phyloP scores from a whole-genome alignment of 2,329 filamentous ascomycete species.

The Torrubiellomyces zombiae region DNA sequence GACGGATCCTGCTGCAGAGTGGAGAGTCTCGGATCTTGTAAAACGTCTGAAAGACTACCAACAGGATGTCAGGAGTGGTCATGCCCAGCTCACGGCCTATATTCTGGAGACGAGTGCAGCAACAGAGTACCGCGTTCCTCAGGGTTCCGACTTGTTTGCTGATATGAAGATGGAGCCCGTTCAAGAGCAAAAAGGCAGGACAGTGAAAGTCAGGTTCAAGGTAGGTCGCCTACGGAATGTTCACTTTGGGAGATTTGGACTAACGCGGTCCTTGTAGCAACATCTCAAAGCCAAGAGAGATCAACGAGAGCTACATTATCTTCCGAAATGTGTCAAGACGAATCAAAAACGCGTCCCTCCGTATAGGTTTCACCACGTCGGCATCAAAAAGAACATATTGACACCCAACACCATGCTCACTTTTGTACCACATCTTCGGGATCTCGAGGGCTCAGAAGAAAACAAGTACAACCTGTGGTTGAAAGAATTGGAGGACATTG shows the following conservation, averaged over 20 bases:
- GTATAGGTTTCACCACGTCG: slow-evolving; percentile 43
- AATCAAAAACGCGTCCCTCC: slow-evolving; percentile 35
- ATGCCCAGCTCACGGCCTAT: slow-evolving; percentile 27
- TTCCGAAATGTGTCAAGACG: slow-evolving; percentile 29
- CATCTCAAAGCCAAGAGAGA: slow-evolving; percentile 27
- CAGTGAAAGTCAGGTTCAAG: slow-evolving; percentile 35
- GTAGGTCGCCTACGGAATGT: slow-evolving; percentile 12
- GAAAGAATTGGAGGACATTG: slow-evolving; percentile 38
- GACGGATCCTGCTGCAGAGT: slow-evolving; percentile 14
- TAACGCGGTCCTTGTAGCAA: slow-evolving; percentile 17
- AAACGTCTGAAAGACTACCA: slow-evolving; percentile 21
- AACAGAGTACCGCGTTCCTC: slow-evolving; percentile 20
- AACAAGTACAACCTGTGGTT: slow-evolving; percentile 38
- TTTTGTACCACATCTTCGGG: slow-evolving; percentile 41
- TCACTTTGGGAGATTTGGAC: background rate
- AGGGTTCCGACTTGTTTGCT: slow-evolving; percentile 31
- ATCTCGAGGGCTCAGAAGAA: slow-evolving; percentile 39
- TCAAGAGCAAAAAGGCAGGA: slow-evolving; percentile 18
- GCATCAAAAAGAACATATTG: slow-evolving; percentile 41
- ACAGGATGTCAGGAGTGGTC: slow-evolving; percentile 26
- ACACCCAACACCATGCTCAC: slow-evolving; percentile 43
- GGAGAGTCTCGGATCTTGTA: slow-evolving; percentile 27
- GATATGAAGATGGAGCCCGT: slow-evolving; percentile 20
- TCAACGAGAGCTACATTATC: slow-evolving; percentile 23
- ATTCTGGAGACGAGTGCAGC: slow-evolving; percentile 27